phyloP scores from a whole-genome alignment of 2,329 filamentous ascomycete genomes.

The Trichothecium roseum region DNA sequence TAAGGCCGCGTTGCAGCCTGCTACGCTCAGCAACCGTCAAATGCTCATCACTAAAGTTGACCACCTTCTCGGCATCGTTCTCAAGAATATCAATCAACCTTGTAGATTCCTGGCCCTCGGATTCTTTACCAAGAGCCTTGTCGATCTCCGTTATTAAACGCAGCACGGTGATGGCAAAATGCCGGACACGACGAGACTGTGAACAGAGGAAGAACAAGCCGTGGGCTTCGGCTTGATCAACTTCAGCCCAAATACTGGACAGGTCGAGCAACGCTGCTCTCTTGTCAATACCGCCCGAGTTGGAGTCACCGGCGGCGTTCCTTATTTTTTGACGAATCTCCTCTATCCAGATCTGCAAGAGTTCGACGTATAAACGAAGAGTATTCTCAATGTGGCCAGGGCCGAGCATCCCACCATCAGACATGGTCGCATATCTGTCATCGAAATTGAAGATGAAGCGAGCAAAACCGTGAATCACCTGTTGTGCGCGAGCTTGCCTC shows the following conservation, averaged over 20 bases:
- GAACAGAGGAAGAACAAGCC: conserved; percentile 96
- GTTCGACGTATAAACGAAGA: conserved; percentile 80
- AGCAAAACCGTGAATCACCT: conserved; percentile 93
- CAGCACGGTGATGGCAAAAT: conserved; percentile 86
- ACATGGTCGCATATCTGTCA: conserved; percentile 94
- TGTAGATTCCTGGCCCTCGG: conserved; percentile 49
- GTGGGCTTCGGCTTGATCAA: conserved; percentile 94
- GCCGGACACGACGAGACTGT: conserved; percentile 78
- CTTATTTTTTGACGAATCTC: conserved; percentile 82
- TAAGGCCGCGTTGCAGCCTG: conserved; percentile 79
- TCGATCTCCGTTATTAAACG: conserved; percentile 92
- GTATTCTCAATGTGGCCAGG: conserved; percentile 93
- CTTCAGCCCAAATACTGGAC: conserved; percentile 81
- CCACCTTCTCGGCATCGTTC: conserved; percentile 75
- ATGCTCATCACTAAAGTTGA: conserved; percentile 87
- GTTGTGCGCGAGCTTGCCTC: conserved; percentile 81
- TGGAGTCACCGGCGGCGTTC: conserved; percentile 56
- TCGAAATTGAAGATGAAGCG: conserved; percentile 99
- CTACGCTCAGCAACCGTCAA: conserved; percentile 87
- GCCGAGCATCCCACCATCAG: conserved; percentile 91
- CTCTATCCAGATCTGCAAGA: conserved; percentile 95
- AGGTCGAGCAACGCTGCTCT: conserved; percentile 72
- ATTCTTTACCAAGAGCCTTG: conserved; percentile 65
- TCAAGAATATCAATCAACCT: conserved; percentile 89
- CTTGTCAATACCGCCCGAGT: conserved; percentile 54